A percentile compares a stretch with the other conserved stretches of the same genome.
These are phyloP conservation scores for Asterella californica DNA, from an alignment of 225 moss, liverwort and hornwort genomes.

Conservation along the genomic window DNA sequence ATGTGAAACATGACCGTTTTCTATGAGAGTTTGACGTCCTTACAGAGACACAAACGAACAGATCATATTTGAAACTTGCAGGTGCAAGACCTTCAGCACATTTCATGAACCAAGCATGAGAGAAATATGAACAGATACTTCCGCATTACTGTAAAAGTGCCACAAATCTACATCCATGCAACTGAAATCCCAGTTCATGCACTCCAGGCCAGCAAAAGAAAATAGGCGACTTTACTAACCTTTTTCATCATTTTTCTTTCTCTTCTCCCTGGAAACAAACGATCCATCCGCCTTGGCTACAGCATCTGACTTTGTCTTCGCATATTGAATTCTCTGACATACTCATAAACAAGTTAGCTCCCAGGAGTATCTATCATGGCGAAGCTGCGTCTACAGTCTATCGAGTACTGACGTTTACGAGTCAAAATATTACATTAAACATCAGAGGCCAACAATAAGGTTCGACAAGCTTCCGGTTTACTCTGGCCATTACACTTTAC, in stretches of 20 bases:
- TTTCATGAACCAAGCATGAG: background rate
- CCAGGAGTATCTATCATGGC: too few relatives aligned
- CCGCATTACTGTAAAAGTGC: background rate
- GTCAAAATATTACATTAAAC: too few relatives aligned
- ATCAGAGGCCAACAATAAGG: too few relatives aligned
- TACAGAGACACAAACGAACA: background rate
- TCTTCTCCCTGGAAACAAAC: constrained; percentile 86
- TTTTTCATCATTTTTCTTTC: constrained; percentile 98
- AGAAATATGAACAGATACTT: background rate
- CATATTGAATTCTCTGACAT: constrained; percentile 92
- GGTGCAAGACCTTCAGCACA: background rate
- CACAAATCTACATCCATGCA: background rate
- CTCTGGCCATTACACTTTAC: too few relatives aligned
- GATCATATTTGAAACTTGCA: too few relatives aligned
- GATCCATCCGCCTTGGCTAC: constrained; percentile 93
- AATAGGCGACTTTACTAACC: constrained; percentile 32
- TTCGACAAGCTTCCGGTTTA: too few relatives aligned
- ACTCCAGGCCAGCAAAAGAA: background rate
- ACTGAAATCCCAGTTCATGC: too few relatives aligned
- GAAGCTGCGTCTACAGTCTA: too few relatives aligned
- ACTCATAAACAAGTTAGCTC: background rate
- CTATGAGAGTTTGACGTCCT: background rate
- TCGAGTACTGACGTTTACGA: too few relatives aligned
- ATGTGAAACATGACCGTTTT: too few relatives aligned
- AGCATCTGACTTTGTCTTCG: constrained; percentile 86